Conservation (phyloP, 805 yeast genomes). For the Starmerella floris region DNA sequence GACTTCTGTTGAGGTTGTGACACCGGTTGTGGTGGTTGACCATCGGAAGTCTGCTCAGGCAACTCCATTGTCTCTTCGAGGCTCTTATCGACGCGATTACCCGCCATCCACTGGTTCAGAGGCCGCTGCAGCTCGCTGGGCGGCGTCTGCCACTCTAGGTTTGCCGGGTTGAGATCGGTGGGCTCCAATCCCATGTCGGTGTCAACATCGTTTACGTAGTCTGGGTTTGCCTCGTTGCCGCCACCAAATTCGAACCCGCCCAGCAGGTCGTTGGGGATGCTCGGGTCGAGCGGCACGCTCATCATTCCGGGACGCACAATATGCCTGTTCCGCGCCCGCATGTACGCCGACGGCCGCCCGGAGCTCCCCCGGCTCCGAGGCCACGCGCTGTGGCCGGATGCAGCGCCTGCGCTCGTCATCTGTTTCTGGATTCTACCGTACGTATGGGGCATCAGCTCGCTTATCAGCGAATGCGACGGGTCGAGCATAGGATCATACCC, state of each 20-base stretch:
- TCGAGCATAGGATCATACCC: constrained; percentile 1
- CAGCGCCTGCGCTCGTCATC: constrained; percentile 1
- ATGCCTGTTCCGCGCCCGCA: constrained; percentile 11
- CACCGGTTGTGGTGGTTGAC: background rate
- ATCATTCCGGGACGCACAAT: constrained; percentile 20
- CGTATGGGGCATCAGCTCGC: constrained; percentile 10
- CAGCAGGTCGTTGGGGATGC: constrained; percentile 15
- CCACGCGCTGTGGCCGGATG: background rate
- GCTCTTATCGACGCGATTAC: background rate
- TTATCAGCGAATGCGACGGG: background rate
- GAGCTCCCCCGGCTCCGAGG: background rate
- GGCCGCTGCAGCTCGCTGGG: background rate
- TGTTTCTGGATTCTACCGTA: constrained; percentile 17
- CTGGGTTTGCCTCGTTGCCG: background rate
- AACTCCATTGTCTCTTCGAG: background rate
- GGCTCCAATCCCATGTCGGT: background rate
- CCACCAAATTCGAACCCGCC: background rate
- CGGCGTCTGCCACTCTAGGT: constrained; percentile 5
- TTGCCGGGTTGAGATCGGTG: constrained; percentile 4
- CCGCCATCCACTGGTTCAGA: background rate
- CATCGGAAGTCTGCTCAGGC: background rate
- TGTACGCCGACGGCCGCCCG: background rate
- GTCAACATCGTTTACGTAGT: background rate
- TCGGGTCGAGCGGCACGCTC: constrained; percentile 19
- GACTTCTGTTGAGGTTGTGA: background rate